Evolutionary conservation across 2,329 filamentous ascomycete species (phyloP).

Genomic region (Pseudogymnoascus verrucosus): DNA sequence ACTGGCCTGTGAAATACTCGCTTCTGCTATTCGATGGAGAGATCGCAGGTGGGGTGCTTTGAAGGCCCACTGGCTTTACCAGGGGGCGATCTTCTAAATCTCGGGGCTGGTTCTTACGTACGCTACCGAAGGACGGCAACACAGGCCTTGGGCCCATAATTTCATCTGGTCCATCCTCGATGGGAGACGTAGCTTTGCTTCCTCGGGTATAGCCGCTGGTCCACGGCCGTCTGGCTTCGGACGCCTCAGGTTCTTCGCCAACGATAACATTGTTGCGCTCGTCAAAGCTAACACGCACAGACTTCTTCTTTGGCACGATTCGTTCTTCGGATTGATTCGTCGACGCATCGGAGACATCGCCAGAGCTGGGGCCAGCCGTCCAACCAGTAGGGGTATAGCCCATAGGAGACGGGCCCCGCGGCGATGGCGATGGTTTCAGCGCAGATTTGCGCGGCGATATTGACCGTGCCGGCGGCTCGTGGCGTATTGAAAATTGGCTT

Average conservation of each 20-base stretch:
- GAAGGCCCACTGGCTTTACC: constrained; percentile 39
- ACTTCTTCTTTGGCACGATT: constrained; percentile 47
- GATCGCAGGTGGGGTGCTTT: constrained; percentile 22
- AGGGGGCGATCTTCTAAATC: constrained; percentile 48
- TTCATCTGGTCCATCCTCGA: constrained; percentile 59
- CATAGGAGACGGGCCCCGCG: constrained; percentile 44
- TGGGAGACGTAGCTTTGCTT: constrained; percentile 38
- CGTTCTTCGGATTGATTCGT: constrained; percentile 17
- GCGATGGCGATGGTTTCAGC: constrained; percentile 51
- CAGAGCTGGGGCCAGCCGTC: constrained; percentile 14
- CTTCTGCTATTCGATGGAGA: constrained; percentile 18
- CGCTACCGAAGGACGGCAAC: constrained; percentile 66
- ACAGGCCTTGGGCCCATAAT: constrained; percentile 68
- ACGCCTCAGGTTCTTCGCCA: constrained; percentile 36
- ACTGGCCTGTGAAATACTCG: constrained; percentile 31
- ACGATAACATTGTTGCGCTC: constrained; percentile 52
- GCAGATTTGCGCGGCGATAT: constrained; percentile 72
- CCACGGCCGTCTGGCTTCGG: constrained; percentile 40
- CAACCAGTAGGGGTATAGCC: constrained; percentile 39
- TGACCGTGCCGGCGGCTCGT: constrained; percentile 62
- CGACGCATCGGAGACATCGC: constrained; percentile 19
- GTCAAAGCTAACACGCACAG: constrained; percentile 70
- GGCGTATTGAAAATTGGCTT: constrained; percentile 39
- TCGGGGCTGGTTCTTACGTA: constrained; percentile 50
- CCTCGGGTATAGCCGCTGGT: constrained; percentile 41